phyloP scores from a whole-genome alignment of 805 yeast genomes.

The Myxozyma vanderwaltii region DNA sequence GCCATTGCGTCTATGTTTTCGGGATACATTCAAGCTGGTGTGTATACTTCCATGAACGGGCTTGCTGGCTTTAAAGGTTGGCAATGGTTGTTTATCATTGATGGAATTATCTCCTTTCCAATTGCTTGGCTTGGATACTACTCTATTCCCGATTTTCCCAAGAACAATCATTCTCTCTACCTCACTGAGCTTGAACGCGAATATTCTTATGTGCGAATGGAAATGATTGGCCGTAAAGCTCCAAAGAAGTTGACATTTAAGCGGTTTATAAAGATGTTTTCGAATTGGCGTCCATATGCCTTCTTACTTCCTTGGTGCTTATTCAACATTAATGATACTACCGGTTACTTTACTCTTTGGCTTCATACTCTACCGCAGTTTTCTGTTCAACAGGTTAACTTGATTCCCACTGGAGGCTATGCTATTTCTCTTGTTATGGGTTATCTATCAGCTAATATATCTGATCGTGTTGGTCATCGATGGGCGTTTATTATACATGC shows the following conservation, averaged over 20 bases:
- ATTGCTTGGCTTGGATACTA: conserved; percentile 22
- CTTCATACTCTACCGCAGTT: conserved; percentile 38
- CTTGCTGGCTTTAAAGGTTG: conserved; percentile 59
- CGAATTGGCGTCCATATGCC: conserved; percentile 22
- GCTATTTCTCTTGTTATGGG: conserved; percentile 40
- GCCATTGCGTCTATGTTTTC: conserved; percentile 63
- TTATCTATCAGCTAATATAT: conserved; percentile 37
- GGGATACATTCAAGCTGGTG: conserved; percentile 63
- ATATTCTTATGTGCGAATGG: conserved; percentile 19
- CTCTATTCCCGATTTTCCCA: conserved; percentile 66
- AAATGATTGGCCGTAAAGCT: conserved; percentile 16
- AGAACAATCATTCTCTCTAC: conserved; percentile 52
- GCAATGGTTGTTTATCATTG: conserved; percentile 45
- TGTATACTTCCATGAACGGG: conserved; percentile 53
- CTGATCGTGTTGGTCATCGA: conserved; percentile 40
- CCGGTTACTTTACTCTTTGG: conserved; percentile 41
- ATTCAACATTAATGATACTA: conserved; percentile 15
- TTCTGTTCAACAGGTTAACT: conserved; percentile 39
- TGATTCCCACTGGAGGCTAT: conserved; percentile 45
- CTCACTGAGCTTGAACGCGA: conserved; percentile 43
- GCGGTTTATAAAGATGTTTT: conserved; percentile 7
- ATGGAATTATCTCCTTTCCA: conserved; percentile 14
- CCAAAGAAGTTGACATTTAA: conserved; percentile 16
- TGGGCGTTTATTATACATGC: conserved; percentile 36
- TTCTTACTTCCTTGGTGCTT: conserved; percentile 16